phyloP scores from a whole-genome alignment of 179 eudicot species.

The Camellia oleifera region DNA sequence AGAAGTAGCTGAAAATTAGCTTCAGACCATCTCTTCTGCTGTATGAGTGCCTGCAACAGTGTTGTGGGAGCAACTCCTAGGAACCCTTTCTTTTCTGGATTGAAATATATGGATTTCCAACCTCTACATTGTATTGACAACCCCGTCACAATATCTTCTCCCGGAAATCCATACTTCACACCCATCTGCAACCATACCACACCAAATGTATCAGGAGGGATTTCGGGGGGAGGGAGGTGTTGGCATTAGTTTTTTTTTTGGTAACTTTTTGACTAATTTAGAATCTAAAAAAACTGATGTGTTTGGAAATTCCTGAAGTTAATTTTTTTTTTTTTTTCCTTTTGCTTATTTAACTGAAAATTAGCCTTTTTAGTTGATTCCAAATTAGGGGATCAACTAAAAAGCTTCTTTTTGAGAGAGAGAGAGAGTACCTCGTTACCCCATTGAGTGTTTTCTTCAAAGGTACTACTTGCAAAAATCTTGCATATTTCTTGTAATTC shows the following conservation, averaged over 20 bases:
- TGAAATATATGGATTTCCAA: constrained; percentile 51
- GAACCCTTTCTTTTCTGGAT: constrained; percentile 44
- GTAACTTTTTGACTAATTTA: no score
- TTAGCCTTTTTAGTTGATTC: no score
- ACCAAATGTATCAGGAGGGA: not conserved
- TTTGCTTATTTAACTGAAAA: no score
- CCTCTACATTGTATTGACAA: constrained; percentile 56
- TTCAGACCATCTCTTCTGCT: constrained; percentile 67
- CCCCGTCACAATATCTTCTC: constrained; percentile 63
- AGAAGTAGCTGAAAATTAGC: constrained; percentile 49
- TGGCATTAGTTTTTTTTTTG: no score
- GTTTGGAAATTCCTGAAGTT: no score
- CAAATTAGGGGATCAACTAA: no score
- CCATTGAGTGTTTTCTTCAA: constrained; percentile 52
- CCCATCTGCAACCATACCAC: constrained; percentile 44
- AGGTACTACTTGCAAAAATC: constrained; percentile 43
- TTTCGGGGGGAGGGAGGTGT: not conserved
- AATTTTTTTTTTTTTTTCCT: no score
- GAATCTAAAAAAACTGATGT: no score
- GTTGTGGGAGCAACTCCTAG: constrained; percentile 47
- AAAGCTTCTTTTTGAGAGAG: not conserved
- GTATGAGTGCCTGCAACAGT: constrained; percentile 39
- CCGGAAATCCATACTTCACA: constrained; percentile 51
- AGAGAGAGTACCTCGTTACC: constrained; percentile 51
- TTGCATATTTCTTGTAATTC: constrained; percentile 40